Evolutionary conservation across 306 rosid species (phyloP).

Genomic region (Macrotyloma uniflorum): DNA sequence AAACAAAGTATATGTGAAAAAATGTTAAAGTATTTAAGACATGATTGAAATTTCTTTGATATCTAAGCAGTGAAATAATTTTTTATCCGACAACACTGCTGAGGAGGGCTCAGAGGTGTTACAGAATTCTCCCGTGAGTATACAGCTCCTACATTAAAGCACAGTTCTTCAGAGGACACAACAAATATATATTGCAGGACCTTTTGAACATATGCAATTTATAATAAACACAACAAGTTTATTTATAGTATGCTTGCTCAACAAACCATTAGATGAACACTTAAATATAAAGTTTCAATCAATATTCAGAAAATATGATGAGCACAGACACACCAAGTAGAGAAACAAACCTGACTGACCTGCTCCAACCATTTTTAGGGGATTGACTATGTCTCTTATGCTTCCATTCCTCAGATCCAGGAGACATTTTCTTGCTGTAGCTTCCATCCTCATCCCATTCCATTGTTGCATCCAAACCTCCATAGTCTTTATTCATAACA

Average conservation of each 20-base stretch:
- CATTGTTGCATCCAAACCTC: constrained; percentile 52
- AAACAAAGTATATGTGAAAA: background rate
- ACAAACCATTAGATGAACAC: constrained; percentile 11
- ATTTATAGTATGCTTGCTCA: constrained; percentile 9
- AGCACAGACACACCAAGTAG: background rate
- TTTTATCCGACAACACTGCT: constrained; percentile 9
- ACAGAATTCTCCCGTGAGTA: constrained; percentile 15
- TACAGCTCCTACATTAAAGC: constrained; percentile 24
- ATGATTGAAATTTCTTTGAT: constrained; percentile 9
- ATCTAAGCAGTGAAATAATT: background rate
- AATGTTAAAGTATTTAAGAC: background rate
- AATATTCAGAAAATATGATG: constrained; percentile 33
- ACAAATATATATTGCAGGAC: background rate
- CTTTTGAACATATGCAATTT: background rate
- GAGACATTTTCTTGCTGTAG: constrained; percentile 70
- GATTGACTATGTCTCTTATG: constrained; percentile 63
- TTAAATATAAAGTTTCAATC: constrained; percentile 20
- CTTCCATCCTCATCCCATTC: constrained; percentile 70
- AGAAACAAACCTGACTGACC: constrained; percentile 65
- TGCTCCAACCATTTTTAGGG: constrained; percentile 71
- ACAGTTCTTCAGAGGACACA: constrained; percentile 22
- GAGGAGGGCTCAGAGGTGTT: constrained; percentile 1
- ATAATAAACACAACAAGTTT: background rate
- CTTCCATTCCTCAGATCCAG: constrained; percentile 77
- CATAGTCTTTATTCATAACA: constrained; percentile 52